Evolutionary conservation across 768 basidiomycete species (phyloP), one percentile per base, ranked within the genome.

Genomic region (Tulasnella sp.): DNA sequence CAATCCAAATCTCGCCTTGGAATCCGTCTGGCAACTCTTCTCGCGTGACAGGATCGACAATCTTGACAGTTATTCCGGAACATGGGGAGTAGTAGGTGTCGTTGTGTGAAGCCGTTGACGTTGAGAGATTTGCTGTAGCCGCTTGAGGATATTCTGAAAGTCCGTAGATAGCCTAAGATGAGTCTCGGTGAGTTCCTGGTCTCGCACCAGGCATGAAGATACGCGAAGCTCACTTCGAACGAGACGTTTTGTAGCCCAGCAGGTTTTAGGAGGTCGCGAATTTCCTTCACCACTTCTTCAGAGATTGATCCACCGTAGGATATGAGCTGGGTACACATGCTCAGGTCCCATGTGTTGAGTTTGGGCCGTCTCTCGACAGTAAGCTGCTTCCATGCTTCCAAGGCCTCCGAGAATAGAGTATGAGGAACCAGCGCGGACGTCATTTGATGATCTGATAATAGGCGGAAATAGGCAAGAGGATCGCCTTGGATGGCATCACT

Each of bases 1-100:
- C 69, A 20, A 72, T 40, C 77, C 77, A 77, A 6, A 77, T 77
- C 42, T 77, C 77, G 32, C 77, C 77, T 11, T 77, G 61, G 61
- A 32, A 39, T 2, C 77, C 77, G 16, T 70, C 37, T 32, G 77
- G 77, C 37, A 77, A 35, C 44, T 69, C 69, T 18, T 77, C 70
- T 32, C 35, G 40, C 13, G 77, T 70, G n/a, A 39, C 44, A 4
- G 77, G 61, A 26, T 77, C 77, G 3, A 77, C 77, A 70, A 71
- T 72, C 70, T 77, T 77, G 7, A 77, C 46, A 16, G 32, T n/a
- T 7, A 72, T 44, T 20, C 77, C 77, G 18, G 75, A 32, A 35
- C 75, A 40, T 61, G 51, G 75, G 51, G 20, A 4, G 32, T 61
- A 37, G 5, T 4, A 15, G 42, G n/a, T 11, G 35, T 29, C 42